Base-by-base conservation (phyloP, 495 filamentous ascomycete genomes). In the Aspergillus carlsbadensis region DNA sequence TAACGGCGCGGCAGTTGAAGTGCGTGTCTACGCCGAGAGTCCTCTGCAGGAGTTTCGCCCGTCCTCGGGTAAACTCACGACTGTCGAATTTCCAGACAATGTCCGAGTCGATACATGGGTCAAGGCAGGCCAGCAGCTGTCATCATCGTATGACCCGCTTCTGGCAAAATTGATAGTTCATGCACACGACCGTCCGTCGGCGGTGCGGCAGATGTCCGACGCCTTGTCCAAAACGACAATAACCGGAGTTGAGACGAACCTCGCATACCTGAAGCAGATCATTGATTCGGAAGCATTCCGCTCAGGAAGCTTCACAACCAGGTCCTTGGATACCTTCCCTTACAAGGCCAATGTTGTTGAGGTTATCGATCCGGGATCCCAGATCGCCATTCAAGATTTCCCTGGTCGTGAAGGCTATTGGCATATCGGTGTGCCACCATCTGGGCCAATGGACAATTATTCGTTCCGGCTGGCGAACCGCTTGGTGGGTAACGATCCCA, bases 31-130 rank as follows among this genome's bases (percentile, higher is more conserved):
- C 58, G 83, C 81, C 14, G 84, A 87, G 54, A 81, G 81, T 50
- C 83, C 84, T 5, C 65, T 75, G 3, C 70, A 75, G 52, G 72
- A 79, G 52, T 86, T 77, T 63, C 70, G 73, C 6, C 84, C 84
- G 5, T 76, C 72, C 31, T 81, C 83, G 5, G 84, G 84, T 5
- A 67, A 75, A n/a, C 65, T 87, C 11, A 80, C 81, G 51, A 63
- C 74, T 34, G 80, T 87, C 6, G 57, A 69, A 40, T 42, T 71
- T 0, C 44, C 65, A 11, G 75, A 69, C 1, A 33, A 50, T 50
- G 63, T 69, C 24, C 75, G 84, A 26, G 75, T 86, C 37, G 84
- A 87, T 60, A 85, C 84, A 2, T 87, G 83, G 81, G 75, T 86
- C 5, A 70, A 72, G 20, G 74, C 72, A 0, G 83, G 83, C 13